Conservation (phyloP, 352 stramenopile species). For the Phytophthora ramorum region DNA sequence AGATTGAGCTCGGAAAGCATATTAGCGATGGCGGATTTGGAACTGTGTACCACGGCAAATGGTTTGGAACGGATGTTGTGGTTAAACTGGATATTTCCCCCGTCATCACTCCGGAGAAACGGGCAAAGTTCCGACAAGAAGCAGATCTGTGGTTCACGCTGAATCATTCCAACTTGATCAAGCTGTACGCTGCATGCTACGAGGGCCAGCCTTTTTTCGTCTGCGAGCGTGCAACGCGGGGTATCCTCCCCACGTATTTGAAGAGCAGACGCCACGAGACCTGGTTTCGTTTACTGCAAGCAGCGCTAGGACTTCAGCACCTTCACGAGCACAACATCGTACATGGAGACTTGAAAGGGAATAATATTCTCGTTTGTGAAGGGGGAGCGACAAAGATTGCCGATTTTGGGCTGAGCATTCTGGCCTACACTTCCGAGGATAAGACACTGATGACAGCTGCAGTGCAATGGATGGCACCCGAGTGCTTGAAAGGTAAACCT, state of each 20-base stretch:
- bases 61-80: conserved; percentile 6
- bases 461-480: conserved; percentile 2
- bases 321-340: conserved; percentile 7
- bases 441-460: neutral
- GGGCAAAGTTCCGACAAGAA: conserved; percentile 1
- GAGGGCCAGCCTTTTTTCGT: conserved; percentile 5
- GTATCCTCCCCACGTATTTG: neutral
- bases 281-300: neutral
- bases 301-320: neutral
- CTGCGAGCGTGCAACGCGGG: conserved; percentile 1
- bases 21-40: neutral
- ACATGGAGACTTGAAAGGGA: conserved; percentile 4
- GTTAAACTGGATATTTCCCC: neutral
- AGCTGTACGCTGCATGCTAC: conserved; percentile 8
- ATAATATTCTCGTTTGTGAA: conserved; percentile 13
- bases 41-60: neutral
- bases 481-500: neutral
- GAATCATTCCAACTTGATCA: conserved; percentile 4
- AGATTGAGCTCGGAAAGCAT: neutral
- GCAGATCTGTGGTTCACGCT: conserved; percentile 5
- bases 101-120: neutral
- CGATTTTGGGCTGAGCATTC: conserved; percentile 11
- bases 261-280: neutral
- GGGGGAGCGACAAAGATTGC: neutral
- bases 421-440: neutral